phyloP scores from a whole-genome alignment of 495 filamentous ascomycete genomes.

The Penicillium lividum region DNA sequence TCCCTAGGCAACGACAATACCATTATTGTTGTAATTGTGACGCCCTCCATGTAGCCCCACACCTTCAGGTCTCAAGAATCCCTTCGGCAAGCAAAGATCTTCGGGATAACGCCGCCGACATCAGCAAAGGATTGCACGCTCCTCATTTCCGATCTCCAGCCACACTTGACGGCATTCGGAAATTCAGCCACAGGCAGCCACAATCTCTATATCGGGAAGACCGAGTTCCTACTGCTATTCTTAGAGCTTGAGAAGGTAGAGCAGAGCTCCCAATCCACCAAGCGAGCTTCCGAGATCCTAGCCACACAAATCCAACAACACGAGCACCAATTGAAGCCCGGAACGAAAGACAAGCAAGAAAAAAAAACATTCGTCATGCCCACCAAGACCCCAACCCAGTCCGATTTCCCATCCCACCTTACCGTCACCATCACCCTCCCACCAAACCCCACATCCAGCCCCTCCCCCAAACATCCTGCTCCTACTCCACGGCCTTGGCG shows the following conservation, averaged over 20 bases:
- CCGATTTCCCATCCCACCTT: constrained; percentile 55
- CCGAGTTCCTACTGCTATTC: not conserved
- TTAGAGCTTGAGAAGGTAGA: constrained; percentile 2
- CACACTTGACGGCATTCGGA: not conserved
- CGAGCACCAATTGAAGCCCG: not conserved
- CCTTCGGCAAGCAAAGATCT: not conserved
- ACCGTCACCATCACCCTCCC: constrained; percentile 47
- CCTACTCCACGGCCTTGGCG: constrained; percentile 89
- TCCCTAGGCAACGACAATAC: constrained; percentile 12
- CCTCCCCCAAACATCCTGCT: constrained; percentile 71
- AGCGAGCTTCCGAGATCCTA: not conserved
- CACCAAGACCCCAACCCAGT: constrained; percentile 34
- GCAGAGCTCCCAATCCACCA: not conserved
- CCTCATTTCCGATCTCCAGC: not conserved
- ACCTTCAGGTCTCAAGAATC: not conserved
- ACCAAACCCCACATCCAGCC: constrained; percentile 29
- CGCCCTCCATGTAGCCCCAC: not conserved
- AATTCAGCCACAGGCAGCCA: constrained; percentile 4
- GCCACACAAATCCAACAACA: not conserved
- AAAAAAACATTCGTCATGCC: constrained; percentile 29
- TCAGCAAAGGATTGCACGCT: not conserved
- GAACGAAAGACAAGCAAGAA: not conserved
- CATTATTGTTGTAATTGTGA: not conserved
- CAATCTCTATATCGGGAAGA: constrained; percentile 1
- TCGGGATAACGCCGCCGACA: not conserved